These are phyloP conservation scores for Suhomyces pyralidae DNA, from an alignment of 805 yeast genomes.

Conservation along the genomic window DNA sequence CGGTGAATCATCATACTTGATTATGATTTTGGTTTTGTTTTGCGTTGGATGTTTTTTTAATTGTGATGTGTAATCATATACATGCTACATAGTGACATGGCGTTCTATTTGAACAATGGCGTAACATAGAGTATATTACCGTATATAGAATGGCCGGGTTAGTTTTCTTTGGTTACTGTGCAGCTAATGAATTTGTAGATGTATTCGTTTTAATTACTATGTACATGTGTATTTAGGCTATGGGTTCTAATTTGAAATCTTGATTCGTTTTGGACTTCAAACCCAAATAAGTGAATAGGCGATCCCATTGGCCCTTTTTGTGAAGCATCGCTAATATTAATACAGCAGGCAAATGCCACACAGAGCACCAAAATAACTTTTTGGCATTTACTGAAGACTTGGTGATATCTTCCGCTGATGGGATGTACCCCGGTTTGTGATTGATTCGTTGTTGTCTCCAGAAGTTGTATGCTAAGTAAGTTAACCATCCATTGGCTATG, in stretches of 20 bases:
- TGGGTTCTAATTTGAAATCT: background rate
- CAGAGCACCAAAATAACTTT: slow-evolving; percentile 89
- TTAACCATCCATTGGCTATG: slow-evolving; percentile 80
- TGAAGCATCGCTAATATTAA: slow-evolving; percentile 90
- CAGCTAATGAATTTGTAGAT: background rate
- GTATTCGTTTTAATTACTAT: background rate
- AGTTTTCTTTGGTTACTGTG: background rate
- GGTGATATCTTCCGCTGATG: slow-evolving; percentile 55
- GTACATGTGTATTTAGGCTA: background rate
- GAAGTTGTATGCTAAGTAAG: slow-evolving; percentile 73
- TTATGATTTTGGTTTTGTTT: too few relatives aligned
- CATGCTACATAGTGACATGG: too few relatives aligned
- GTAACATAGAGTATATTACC: too few relatives aligned
- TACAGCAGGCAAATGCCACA: slow-evolving; percentile 89
- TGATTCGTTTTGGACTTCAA: background rate
- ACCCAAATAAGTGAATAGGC: slow-evolving; percentile 29
- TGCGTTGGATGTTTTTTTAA: too few relatives aligned
- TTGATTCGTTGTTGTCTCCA: slow-evolving; percentile 79
- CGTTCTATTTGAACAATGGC: too few relatives aligned
- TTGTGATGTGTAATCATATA: too few relatives aligned
- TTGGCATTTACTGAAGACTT: slow-evolving; percentile 71
- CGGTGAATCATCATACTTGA: too few relatives aligned
- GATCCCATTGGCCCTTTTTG: slow-evolving; percentile 93
- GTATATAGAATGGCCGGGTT: too few relatives aligned
- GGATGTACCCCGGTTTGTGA: slow-evolving; percentile 41